Evolutionary conservation across 805 yeast species (phyloP).

Genomic region (Candida ulmi): DNA sequence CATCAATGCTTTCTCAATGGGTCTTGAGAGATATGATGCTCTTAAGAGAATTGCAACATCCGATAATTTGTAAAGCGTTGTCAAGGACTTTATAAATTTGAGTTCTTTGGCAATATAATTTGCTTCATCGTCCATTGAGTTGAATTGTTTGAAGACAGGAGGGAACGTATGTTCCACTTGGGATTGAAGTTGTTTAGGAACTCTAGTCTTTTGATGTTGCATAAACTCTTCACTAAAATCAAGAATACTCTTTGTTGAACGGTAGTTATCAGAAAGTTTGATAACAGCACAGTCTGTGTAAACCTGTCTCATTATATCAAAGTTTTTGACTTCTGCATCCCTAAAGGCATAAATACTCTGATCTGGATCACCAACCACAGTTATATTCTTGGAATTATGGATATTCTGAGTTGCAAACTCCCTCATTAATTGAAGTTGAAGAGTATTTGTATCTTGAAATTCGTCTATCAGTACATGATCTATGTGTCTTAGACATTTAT

Average conservation of each 20-base stretch:
- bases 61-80: constrained; percentile 39
- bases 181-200: constrained; percentile 38
- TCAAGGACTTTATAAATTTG: constrained; percentile 37
- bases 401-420: constrained; percentile 39
- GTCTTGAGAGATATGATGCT: constrained; percentile 53
- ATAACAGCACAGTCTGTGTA: constrained; percentile 33
- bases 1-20: constrained; percentile 59
- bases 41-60: constrained; percentile 75
- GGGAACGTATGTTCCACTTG: constrained; percentile 37
- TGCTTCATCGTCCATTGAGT: constrained; percentile 49
- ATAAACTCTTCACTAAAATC: constrained; percentile 60
- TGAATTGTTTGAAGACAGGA: constrained; percentile 39
- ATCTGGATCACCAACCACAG: constrained; percentile 95
- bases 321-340: constrained; percentile 68
- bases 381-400: constrained; percentile 46
- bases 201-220: constrained; percentile 49
- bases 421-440: constrained; percentile 68
- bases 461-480: constrained; percentile 86
- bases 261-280: constrained; percentile 62
- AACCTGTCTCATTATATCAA: constrained; percentile 44
- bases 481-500: constrained; percentile 24
- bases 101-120: constrained; percentile 53
- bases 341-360: constrained; percentile 91
- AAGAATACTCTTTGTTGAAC: constrained; percentile 70
- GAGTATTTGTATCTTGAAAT: constrained; percentile 83